Percentiles rank a stretch among this genome's conserved stretches.
Conservation (phyloP, 352 stramenopile genomes). For the Pythium aquatile region DNA sequence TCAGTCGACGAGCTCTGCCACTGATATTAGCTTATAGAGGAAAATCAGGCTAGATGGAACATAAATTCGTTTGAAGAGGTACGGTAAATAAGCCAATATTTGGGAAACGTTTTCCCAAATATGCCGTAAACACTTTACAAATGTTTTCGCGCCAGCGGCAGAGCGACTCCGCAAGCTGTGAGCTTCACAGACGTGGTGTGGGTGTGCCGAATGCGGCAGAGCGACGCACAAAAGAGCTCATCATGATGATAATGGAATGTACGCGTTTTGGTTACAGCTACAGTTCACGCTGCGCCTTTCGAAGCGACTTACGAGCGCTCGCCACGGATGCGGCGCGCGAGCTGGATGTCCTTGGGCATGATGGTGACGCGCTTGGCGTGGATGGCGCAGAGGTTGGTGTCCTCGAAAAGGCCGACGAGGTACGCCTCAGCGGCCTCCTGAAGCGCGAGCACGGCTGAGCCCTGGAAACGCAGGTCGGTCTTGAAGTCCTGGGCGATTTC, state of each 20-base stretch:
- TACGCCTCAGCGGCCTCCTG: neutral
- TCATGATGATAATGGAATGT: neutral
- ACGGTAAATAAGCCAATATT: neutral
- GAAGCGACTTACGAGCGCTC: neutral
- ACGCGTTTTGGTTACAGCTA: neutral
- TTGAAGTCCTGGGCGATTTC: conserved; percentile 67
- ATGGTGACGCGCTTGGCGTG: neutral
- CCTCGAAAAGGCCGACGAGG: neutral
- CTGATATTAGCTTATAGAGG: neutral
- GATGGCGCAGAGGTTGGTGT: neutral
- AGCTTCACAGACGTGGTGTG: no score
- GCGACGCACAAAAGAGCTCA: no score
- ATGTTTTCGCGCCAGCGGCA: no score
- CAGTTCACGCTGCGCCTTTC: neutral
- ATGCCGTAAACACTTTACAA: neutral
- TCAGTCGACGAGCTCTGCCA: neutral
- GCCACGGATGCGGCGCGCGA: neutral
- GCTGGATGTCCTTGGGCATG: neutral
- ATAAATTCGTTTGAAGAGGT: conserved; percentile 6
- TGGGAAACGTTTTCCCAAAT: neutral
- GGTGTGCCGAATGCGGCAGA: no score
- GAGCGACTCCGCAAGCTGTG: no score
- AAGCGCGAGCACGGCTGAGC: neutral
- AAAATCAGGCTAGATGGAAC: conserved; percentile 5
- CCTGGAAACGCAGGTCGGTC: conserved; percentile 51